Evolutionary conservation across 139 green algal genomes (phyloP), one percentile per base, ranked within the genome.

Genomic region (Volvox reticuliferus): DNA sequence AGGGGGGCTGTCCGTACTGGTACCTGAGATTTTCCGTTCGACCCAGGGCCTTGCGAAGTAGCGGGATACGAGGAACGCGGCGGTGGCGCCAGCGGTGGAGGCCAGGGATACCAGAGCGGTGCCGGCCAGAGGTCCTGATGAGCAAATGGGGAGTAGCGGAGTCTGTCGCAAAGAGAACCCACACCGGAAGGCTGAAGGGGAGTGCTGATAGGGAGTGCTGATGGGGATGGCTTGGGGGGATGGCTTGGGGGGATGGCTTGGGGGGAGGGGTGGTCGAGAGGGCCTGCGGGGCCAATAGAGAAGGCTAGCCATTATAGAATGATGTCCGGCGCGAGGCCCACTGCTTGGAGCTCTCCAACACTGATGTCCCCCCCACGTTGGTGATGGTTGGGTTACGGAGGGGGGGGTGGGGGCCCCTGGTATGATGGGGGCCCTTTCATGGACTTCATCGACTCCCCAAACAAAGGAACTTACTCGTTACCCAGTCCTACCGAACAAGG

Each of bases 31-130:
- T 32, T 81, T 87, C 0, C 26, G 1, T 73, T 96, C 89, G 50
- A 97, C 93, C 44, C 86, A 91, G 9, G 96, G 95, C 14, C 95
- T 83, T 0, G 95, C 96, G 32, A 95, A 36, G 91, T 97, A 96
- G 77, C 97, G 92, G 0, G 93, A 94, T 0, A 97, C 84, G 12
- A 97, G 78, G 87, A 98, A 98, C 1, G 96, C 93, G 24, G 94
- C 82, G 5, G 89, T 80, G 14, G 96, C 95, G 12, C 95, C 97
- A 18, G 84, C 19, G 12, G 96, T 98, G 35, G 94, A 93, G 26
- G 94, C 94, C 0, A 93, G 79, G 18, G 94, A 97, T 20, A 98
- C 97, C 0, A 98, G 69, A 2, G 86, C 93, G 0, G 94, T 97
- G 67, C 96, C 96, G 2, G 88, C 50, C 0, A 95, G 28, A 0